Conservation (phyloP, 306 rosid species). For the Ceratonia siliqua region DNA sequence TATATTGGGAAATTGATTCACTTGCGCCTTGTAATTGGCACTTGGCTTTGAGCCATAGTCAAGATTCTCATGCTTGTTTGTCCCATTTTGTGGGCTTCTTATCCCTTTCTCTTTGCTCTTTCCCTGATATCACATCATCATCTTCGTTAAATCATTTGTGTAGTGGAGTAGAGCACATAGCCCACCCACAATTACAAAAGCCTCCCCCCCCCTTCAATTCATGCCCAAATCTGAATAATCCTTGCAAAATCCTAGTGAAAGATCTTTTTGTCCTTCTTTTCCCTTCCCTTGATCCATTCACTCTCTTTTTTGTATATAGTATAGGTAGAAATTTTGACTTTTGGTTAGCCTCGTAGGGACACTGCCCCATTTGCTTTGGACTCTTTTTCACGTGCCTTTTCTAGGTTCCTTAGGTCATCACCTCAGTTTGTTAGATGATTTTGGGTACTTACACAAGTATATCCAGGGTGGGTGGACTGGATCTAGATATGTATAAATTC, state of each 20-base stretch:
- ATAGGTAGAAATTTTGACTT: constrained; percentile 36
- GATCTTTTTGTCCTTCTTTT: constrained; percentile 25
- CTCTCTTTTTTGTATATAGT: constrained; percentile 8
- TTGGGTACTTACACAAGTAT: background rate
- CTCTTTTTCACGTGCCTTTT: constrained; percentile 25
- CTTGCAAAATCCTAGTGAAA: constrained; percentile 40
- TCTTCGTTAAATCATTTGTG: constrained; percentile 19
- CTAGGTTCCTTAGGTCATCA: constrained; percentile 13
- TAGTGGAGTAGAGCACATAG: constrained; percentile 27
- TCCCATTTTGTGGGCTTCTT: constrained; percentile 33
- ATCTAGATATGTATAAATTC: background rate
- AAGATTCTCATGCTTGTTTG: constrained; percentile 53
- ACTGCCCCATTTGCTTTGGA: constrained; percentile 28
- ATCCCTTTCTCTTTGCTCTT: constrained; percentile 31
- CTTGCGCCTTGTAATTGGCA: constrained; percentile 27
- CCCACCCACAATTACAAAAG: constrained; percentile 37
- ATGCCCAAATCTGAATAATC: constrained; percentile 18
- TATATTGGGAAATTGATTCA: constrained; percentile 11
- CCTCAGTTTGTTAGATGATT: background rate
- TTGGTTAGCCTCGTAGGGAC: constrained; percentile 24
- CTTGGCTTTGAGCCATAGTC: constrained; percentile 34
- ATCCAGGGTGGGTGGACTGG: background rate
- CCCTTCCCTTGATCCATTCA: constrained; percentile 11
- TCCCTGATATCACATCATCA: constrained; percentile 11
- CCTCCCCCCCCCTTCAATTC: constrained; percentile 21